Evolutionary conservation across 768 basidiomycete species (phyloP), one percentile per base, ranked within the genome.

Genomic region (Kwoniella botswanensis): DNA sequence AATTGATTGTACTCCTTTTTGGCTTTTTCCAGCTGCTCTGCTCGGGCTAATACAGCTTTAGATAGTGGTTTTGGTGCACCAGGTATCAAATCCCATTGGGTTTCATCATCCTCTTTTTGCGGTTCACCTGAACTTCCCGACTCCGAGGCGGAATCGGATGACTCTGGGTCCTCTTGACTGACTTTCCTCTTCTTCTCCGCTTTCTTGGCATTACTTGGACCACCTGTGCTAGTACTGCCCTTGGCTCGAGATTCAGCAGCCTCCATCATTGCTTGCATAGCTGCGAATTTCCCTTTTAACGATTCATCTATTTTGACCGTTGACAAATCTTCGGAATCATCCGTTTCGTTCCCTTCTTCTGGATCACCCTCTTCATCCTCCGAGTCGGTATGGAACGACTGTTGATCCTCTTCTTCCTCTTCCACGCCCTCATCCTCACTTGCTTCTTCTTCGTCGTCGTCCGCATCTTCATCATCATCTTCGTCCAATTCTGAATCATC

Each of bases 251-350:
- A 43, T 46, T 72, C 71, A 43, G 63, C 63, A 59, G 68, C 68
- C n/a, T 70, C 63, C 68, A 70, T 70, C 63, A 70, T 70, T 42
- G 62, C 55, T 65, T 70, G 68, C 68, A 70, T 70, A 29, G 44
- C 43, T 35, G 50, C 52, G 29, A 63, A 70, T 50, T 59, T 63
- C 13, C 55, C 56, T 46, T 65, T 70, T n/a, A 53, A 50, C 7
- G 35, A 41, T 22, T 26, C 43, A 46, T 70, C 68, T 13, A 70
- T 65, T 17, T 62, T 62, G 7, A 70, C 24, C 12, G 54, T 70
- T 11, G 60, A 63, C n/a, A 70, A 15, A 53, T 63, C 29, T 44
- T 70, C 68, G 55, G 68, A 70, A 54, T 63, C 63, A 29, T 70
- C 68, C 43, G 68, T 65, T 54, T 67, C 71, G 29, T 35, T 4